phyloP scores from a whole-genome alignment of 2,329 filamentous ascomycete species.

The Metarhizium brunneum region DNA sequence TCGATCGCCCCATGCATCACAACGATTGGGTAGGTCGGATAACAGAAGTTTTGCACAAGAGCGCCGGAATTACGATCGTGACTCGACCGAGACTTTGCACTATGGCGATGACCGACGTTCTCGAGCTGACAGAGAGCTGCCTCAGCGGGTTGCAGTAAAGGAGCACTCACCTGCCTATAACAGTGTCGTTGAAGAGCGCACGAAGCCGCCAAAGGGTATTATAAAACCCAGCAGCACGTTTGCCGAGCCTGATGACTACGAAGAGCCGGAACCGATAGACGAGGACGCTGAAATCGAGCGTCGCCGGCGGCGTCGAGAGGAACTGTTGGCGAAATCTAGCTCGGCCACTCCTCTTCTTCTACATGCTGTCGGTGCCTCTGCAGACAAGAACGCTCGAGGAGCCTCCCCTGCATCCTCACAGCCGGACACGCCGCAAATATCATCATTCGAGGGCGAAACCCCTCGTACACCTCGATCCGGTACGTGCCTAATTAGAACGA shows the following conservation, averaged over 20 bases:
- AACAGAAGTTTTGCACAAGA: conserved; percentile 24
- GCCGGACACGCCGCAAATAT: conserved; percentile 29
- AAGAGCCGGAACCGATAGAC: conserved; percentile 56
- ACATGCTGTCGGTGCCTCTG: conserved; percentile 58
- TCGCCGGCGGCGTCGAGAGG: conserved; percentile 74
- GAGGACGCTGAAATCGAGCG: conserved; percentile 79
- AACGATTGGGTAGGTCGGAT: conserved; percentile 26
- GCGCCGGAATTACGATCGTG: conserved; percentile 8
- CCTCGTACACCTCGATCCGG: conserved; percentile 38
- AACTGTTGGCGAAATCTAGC: conserved; percentile 74
- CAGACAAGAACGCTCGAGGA: conserved; percentile 44
- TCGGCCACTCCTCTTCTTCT: conserved; percentile 66
- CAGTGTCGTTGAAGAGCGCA: conserved; percentile 60
- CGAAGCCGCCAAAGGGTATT: conserved; percentile 22
- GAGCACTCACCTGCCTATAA: conserved; percentile 48
- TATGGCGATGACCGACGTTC: conserved; percentile 5
- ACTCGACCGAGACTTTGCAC: conserved; percentile 4
- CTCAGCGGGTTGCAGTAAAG: conserved; percentile 52
- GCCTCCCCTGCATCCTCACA: conserved; percentile 44
- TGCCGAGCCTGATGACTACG: conserved; percentile 31
- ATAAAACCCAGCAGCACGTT: conserved; percentile 8
- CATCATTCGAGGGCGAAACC: conserved; percentile 24
- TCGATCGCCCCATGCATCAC: conserved; percentile 36
- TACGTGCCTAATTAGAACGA: conserved; percentile 19
- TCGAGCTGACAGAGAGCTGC: conserved; percentile 44